These are phyloP conservation scores for Fusarium fujikuroi DNA, from an alignment of 2,329 filamentous ascomycete genomes.

Conservation along the genomic window DNA sequence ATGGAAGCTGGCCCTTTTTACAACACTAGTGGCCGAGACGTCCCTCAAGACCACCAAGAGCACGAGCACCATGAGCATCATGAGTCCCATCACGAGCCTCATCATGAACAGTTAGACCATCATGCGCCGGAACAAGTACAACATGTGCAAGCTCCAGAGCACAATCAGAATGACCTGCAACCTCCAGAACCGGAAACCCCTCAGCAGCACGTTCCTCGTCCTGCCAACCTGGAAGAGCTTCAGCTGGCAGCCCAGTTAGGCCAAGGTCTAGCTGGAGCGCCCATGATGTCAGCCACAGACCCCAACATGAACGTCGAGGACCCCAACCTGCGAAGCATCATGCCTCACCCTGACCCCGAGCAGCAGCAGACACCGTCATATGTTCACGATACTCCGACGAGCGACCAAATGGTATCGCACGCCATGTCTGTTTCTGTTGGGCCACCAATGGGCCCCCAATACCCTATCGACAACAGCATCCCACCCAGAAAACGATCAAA, in stretches of 20 bases:
- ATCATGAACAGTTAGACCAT: conserved; percentile 41
- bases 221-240: conserved; percentile 64
- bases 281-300: conserved; percentile 61
- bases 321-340: conserved; percentile 55
- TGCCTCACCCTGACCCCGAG: conserved; percentile 55
- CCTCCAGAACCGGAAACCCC: conserved; percentile 51
- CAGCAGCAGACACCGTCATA: conserved; percentile 52
- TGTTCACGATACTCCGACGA: conserved; percentile 51
- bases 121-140: conserved; percentile 47
- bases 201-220: conserved; percentile 55
- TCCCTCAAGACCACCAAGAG: conserved; percentile 46
- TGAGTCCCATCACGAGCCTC: conserved; percentile 39
- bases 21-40: conserved; percentile 52
- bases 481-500: conserved; percentile 83
- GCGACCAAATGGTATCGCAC: conserved; percentile 52
- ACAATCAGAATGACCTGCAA: conserved; percentile 47
- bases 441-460: conserved; percentile 52
- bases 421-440: conserved; percentile 50
- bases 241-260: conserved; percentile 68
- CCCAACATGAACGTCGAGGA: conserved; percentile 58
- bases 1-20: conserved; percentile 59
- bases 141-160: conserved; percentile 43
- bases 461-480: conserved; percentile 65
- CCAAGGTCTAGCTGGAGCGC: conserved; percentile 60
- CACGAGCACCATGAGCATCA: conserved; percentile 40